These are phyloP conservation scores for Aureobasidium lini DNA, from an alignment of 2,329 filamentous ascomycete genomes.

Conservation along the genomic window DNA sequence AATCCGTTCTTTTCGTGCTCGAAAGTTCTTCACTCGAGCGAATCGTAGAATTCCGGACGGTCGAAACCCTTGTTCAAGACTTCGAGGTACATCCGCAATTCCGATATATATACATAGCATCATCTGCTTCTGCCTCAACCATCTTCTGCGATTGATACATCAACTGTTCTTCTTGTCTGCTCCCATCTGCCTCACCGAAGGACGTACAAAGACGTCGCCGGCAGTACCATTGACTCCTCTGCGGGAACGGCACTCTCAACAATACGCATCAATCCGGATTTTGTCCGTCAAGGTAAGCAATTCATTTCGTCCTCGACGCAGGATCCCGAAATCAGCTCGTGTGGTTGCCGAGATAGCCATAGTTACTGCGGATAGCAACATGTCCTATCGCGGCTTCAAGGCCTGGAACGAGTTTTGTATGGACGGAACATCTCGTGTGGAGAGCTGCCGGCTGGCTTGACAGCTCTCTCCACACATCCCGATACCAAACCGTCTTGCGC, in stretches of 20 bases:
- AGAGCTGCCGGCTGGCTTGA: background rate
- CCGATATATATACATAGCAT: conserved; percentile 9
- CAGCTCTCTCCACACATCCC: conserved; percentile 8
- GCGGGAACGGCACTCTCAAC: background rate
- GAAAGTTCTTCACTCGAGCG: background rate
- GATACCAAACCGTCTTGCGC: background rate
- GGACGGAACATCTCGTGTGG: conserved; percentile 3
- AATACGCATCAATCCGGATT: background rate
- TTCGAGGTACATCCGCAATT: background rate
- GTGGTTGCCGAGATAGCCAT: conserved; percentile 1
- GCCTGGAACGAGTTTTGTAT: background rate
- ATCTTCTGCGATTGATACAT: background rate
- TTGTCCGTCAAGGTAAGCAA: conserved; percentile 3
- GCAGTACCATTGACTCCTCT: background rate
- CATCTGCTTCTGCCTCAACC: background rate
- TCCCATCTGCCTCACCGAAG: background rate
- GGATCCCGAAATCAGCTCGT: background rate
- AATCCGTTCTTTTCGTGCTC: background rate
- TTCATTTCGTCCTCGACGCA: background rate
- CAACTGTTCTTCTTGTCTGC: background rate
- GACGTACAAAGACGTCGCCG: background rate
- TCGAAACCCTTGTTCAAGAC: background rate
- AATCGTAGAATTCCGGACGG: background rate
- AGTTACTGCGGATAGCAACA: background rate
- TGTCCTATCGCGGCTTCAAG: background rate